These are phyloP conservation scores for Pythium aphanidermatum DNA, from an alignment of 352 stramenopile species.

Conservation along the genomic window DNA sequence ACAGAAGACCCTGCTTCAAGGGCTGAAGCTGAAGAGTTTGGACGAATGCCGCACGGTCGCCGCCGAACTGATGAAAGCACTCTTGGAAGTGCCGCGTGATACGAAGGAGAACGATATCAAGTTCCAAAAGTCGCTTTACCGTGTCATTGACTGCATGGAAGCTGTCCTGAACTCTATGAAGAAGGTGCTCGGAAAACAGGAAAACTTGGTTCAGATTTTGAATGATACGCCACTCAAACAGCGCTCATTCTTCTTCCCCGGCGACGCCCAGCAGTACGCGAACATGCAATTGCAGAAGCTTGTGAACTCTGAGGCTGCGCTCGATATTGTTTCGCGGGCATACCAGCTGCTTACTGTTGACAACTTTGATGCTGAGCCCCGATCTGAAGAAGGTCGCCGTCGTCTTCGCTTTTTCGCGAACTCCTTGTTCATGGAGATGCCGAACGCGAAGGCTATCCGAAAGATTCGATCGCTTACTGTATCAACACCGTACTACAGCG, in stretches of 20 bases:
- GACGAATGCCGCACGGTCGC: constrained; percentile 57
- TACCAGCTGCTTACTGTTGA: constrained; percentile 84
- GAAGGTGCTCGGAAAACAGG: constrained; percentile 74
- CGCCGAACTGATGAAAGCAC: constrained; percentile 77
- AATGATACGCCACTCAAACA: constrained; percentile 80
- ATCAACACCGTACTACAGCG: constrained; percentile 85
- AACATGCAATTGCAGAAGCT: constrained; percentile 70
- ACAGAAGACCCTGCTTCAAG: constrained; percentile 63
- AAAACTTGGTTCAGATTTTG: constrained; percentile 75
- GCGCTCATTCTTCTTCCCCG: constrained; percentile 84
- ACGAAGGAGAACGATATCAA: constrained; percentile 78
- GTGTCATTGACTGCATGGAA: constrained; percentile 79
- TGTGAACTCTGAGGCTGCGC: constrained; percentile 66
- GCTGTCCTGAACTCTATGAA: constrained; percentile 72
- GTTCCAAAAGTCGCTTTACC: constrained; percentile 75
- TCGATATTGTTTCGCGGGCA: constrained; percentile 75
- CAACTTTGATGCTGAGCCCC: constrained; percentile 81
- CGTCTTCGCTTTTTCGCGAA: constrained; percentile 83
- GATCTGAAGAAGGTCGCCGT: constrained; percentile 74
- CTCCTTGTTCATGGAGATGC: constrained; percentile 87
- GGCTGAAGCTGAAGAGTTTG: constrained; percentile 69
- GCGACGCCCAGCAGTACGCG: constrained; percentile 69
- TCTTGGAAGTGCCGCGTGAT: constrained; percentile 69
- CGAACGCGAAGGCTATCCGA: constrained; percentile 69
- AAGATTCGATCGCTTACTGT: constrained; percentile 85